These are phyloP conservation scores for Diaporthe citri DNA, from an alignment of 2,329 filamentous ascomycete species.

Conservation along the genomic window DNA sequence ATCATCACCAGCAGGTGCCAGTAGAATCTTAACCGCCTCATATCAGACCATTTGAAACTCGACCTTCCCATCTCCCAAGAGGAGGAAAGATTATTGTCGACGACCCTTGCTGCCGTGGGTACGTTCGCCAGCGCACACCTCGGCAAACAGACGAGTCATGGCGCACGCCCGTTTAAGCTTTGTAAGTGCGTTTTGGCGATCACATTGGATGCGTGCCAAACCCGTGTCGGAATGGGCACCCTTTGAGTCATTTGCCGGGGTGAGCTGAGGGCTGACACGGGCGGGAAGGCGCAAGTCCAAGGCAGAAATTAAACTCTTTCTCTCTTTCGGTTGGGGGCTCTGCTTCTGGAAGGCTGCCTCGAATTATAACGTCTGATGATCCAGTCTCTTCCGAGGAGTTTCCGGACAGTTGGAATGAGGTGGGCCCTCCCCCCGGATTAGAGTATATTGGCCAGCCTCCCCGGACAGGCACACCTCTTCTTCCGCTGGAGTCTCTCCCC, in stretches of 20 bases:
- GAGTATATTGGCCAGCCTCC: background rate
- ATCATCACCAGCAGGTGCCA: too few relatives aligned
- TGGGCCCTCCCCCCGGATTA: background rate
- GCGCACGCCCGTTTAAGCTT: constrained; percentile 3
- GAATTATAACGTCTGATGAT: background rate
- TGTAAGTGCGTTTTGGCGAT: background rate
- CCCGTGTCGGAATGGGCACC: background rate
- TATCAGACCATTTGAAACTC: constrained; percentile 13
- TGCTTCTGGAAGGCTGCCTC: background rate
- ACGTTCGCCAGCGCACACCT: background rate
- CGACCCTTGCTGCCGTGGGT: background rate
- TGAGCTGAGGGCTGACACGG: background rate
- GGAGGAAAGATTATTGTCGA: background rate
- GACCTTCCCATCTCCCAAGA: background rate
- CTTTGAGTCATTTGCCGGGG: constrained; percentile 19
- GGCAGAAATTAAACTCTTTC: background rate
- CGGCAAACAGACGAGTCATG: background rate
- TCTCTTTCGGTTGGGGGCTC: background rate
- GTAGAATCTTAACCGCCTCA: too few relatives aligned
- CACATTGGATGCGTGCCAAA: background rate
- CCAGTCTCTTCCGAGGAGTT: background rate
- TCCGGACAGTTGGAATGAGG: background rate
- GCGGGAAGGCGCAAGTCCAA: background rate
- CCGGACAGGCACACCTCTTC: background rate
- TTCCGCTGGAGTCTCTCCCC: background rate